Base-by-base conservation (phyloP, 2,329 filamentous ascomycete genomes). In the Neodidymelliopsis sp. region DNA sequence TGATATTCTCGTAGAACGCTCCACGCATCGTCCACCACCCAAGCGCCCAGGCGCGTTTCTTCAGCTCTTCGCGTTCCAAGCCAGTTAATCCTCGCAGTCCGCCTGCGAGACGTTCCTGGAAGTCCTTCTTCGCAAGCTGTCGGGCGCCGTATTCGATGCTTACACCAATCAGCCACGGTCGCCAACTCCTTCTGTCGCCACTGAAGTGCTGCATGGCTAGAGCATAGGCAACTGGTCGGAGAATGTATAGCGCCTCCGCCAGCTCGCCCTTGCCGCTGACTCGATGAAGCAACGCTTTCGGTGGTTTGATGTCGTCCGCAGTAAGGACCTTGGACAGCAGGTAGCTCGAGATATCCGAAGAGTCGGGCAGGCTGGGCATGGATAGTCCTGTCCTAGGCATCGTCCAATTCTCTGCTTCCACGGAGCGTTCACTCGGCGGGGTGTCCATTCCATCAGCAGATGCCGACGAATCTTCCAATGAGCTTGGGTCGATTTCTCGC, bases 21-120 rank as follows among this genome's bases (percentile, higher is more conserved):
- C 94, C 93, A 52, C 93, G 85, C 90, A 99, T 94, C 19, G 83
- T 77, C 94, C 94, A 99, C 93, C 94, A 97, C 15, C 86, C 89
- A 79, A 97, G 87, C 2, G 85, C 86, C 91, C 91, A 96, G 28
- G 89, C 91, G 56, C 94, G 82, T 74, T 90, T 91, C 68, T 81
- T 86, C 80, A 95, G 85, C 77, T 97, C 93, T 60, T 97, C 93
- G 47, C 87, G 85, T 75, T 99, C 94, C 13, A 99, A 79, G 7
- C 88, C 85, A 18, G 93, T 96, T 23, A 94, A 67, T 1, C 84
- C 91, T 38, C 90, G 83, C 53, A 94, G 78, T 22, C 90, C 87
- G 33, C 88, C 85, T 10, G 91, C 82, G 24, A 85, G 74, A 51
- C 83, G 75, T 56, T 84, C 80, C 47, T 82, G 79, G 55, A 87